Evolutionary conservation across 257 asterid species (phyloP).

Genomic region (Cinchona pubescens): DNA sequence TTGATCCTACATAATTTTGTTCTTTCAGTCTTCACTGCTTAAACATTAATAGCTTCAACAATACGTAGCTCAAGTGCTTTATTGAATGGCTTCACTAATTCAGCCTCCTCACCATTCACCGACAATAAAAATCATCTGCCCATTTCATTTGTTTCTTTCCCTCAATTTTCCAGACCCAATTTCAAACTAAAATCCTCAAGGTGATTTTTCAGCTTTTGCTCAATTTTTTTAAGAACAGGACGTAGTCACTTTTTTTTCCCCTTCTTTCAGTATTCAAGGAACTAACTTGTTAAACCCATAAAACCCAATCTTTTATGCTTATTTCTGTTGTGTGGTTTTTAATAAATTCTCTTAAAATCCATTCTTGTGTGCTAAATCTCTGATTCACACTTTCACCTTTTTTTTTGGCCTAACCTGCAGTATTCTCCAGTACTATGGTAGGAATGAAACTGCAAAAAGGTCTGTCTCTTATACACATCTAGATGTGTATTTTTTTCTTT

Average conservation of each 20-base stretch:
- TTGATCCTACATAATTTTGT: too few species aligned
- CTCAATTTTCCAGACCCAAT: slow-evolving; percentile 24
- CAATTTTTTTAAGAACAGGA: too few species aligned
- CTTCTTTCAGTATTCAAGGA: slow-evolving; percentile 9
- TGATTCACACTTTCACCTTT: too few species aligned
- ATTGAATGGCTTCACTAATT: slow-evolving; percentile 10
- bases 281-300: too few species aligned
- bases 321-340: too few species aligned
- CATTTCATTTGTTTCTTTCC: slow-evolving; percentile 23
- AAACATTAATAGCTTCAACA: slow-evolving; percentile 19
- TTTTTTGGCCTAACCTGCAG: not conserved
- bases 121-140: slow-evolving; percentile 19
- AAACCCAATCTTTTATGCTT: too few species aligned
- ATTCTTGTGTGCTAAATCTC: too few species aligned
- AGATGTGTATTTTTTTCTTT: not conserved
- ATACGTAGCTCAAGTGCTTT: not conserved
- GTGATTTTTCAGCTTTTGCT: slow-evolving; percentile 33
- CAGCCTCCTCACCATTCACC: slow-evolving; percentile 15
- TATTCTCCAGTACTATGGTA: too few species aligned
- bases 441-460: too few species aligned
- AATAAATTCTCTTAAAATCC: too few species aligned
- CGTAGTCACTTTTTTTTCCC: not conserved
- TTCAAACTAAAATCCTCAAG: slow-evolving; percentile 27
- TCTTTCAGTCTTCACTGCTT: not conserved
- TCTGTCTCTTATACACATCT: too few species aligned